phyloP scores from a whole-genome alignment of 176 grass and related monocot genomes.

The Triticum dicoccoides region DNA sequence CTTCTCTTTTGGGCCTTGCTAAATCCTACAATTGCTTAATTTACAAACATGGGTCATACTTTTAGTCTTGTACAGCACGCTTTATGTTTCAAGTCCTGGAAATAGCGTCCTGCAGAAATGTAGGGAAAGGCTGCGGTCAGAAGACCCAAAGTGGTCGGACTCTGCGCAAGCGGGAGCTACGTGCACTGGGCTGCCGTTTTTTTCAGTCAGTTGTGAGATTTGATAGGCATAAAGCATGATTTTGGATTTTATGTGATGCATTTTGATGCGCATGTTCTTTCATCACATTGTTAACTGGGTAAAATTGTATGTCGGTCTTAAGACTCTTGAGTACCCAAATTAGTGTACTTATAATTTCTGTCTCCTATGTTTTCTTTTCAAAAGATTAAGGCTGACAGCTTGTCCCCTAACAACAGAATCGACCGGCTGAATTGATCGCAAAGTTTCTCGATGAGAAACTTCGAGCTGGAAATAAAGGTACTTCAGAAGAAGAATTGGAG shows the following conservation, averaged over 20 bases:
- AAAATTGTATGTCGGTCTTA: conserved; percentile 10
- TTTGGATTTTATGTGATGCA: not conserved
- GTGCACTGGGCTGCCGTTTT: too few relatives aligned
- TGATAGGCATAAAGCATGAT: not conserved
- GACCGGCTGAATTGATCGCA: conserved; percentile 95
- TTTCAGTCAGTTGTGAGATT: not conserved
- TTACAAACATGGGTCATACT: not conserved
- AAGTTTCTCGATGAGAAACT: conserved; percentile 99
- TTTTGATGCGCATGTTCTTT: not conserved
- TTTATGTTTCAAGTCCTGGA: not conserved
- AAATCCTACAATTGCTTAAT: not conserved
- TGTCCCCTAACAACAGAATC: conserved; percentile 69
- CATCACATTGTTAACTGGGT: not conserved
- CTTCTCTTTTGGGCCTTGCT: not conserved
- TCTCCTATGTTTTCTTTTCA: not conserved
- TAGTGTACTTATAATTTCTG: conserved; percentile 3
- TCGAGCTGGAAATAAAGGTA: conserved; percentile 98
- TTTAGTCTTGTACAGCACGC: not conserved
- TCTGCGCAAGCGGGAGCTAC: too few relatives aligned
- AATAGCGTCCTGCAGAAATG: too few relatives aligned
- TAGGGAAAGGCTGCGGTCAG: too few relatives aligned
- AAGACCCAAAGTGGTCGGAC: too few relatives aligned
- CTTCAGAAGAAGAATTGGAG: conserved; percentile 99
- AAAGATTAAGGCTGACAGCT: not conserved
- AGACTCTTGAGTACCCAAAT: not conserved